These are phyloP conservation scores for Aspergillus sp. DNA, from an alignment of 2,329 filamentous ascomycete genomes.

Conservation along the genomic window DNA sequence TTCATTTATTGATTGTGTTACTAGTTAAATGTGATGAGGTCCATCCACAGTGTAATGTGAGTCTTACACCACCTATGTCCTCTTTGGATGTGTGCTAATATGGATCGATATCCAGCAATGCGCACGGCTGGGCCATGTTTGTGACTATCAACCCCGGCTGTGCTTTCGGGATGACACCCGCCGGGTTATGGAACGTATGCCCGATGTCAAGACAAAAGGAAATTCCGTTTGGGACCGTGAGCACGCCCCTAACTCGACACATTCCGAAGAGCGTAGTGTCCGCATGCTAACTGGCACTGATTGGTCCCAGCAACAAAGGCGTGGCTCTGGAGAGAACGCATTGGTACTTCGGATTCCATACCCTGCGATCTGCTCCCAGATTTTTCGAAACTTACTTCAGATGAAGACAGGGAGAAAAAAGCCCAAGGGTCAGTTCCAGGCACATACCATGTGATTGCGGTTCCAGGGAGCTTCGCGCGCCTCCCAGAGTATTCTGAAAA, in stretches of 20 bases:
- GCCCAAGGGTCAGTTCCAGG: slow-evolving; percentile 53
- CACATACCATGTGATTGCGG: slow-evolving; percentile 57
- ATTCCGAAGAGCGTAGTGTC: neutral
- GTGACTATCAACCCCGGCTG: slow-evolving; percentile 59
- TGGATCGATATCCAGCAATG: slow-evolving; percentile 46
- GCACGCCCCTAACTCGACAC: slow-evolving; percentile 20
- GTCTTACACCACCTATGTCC: slow-evolving; percentile 7
- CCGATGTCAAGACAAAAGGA: slow-evolving; percentile 51
- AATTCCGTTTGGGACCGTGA: slow-evolving; percentile 59
- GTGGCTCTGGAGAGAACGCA: slow-evolving; percentile 26
- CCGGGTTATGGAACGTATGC: slow-evolving; percentile 52
- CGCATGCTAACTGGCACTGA: slow-evolving; percentile 14
- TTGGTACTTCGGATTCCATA: slow-evolving; percentile 27
- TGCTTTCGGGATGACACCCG: slow-evolving; percentile 56
- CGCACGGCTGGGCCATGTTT: slow-evolving; percentile 54
- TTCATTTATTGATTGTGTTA: neutral
- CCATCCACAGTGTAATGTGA: slow-evolving; percentile 55
- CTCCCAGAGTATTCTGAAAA: slow-evolving; percentile 52
- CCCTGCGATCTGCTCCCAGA: slow-evolving; percentile 52
- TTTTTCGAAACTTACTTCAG: slow-evolving; percentile 54
- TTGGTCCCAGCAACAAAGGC: slow-evolving; percentile 27
- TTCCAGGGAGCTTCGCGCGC: slow-evolving; percentile 54
- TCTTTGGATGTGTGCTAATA: slow-evolving; percentile 8
- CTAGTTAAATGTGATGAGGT: slow-evolving; percentile 59
- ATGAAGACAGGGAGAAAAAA: slow-evolving; percentile 60